Evolutionary conservation across 164 flowering plant genomes (phyloP), one percentile per base, ranked within the genome.

Genomic region (Aristolochia contorta): DNA sequence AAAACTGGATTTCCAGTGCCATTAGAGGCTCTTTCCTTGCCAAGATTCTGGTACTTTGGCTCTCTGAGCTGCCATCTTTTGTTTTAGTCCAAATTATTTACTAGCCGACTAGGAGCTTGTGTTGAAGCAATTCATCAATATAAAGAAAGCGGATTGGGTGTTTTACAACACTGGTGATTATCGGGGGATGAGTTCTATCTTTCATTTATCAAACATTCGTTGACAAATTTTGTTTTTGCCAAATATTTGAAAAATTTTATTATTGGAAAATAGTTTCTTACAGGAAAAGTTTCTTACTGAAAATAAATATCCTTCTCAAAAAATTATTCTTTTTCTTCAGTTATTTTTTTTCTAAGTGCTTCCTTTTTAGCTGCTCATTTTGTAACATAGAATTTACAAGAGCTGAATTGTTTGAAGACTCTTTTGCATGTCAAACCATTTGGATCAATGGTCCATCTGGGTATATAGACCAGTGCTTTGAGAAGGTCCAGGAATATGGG

Each of bases 361-460:
- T n/a, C n/a, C 21, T 50, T 18, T 18, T 2, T 13, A 21, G 21
- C 3, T 12, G 16, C 48, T 16, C 54, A 50, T 16, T 16, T 18
- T 50, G n/a, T n/a, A n/a, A n/a, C n/a, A n/a, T n/a, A n/a, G n/a
- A n/a, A n/a, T n/a, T n/a, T n/a, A 23, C 46, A 57, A 8, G 21
- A 33, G 8, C 21, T 12, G 27, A 57, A 18, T 25, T 13, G n/a
- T 16, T 48, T 58, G 55, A 24, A 27, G 37, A 43, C 47, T 12
- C 23, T 20, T 1, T 67, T 65, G 62, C 71, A 61, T 15, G 56
- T 69, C 16, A 48, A 19, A 54, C 63, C 77, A 1, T 62, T 74
- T 20, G 80, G 80, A 30, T 78, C 80, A 56, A 56, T 64, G 10
- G 37, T 74, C 75, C 80, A n/a, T 68, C 75, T 18, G 45, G 52